Percentiles rank a stretch among this genome's conserved stretches.
phyloP scores from a whole-genome alignment of 2,329 filamentous ascomycete species.

The Fusarium pseudonygamai region DNA sequence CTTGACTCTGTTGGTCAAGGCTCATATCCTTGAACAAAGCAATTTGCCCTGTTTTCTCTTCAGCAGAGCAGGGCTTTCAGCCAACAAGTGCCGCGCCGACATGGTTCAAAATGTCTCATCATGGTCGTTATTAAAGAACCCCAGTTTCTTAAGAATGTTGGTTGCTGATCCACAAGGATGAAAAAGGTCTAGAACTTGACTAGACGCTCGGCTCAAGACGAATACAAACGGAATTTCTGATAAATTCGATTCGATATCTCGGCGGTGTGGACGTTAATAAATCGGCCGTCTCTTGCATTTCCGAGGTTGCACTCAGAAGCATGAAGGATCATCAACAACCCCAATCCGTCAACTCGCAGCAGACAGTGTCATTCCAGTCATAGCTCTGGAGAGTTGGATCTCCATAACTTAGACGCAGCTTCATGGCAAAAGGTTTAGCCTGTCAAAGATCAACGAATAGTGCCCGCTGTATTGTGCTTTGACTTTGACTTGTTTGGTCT shows the following conservation, averaged over 20 bases:
- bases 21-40: not conserved
- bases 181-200: conserved; percentile 20
- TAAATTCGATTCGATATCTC: not conserved
- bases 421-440: not conserved
- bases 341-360: conserved; percentile 12
- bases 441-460: conserved; percentile 15
- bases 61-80: not conserved
- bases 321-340: conserved; percentile 6
- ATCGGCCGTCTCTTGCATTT: conserved; percentile 8
- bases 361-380: not conserved
- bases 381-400: not conserved
- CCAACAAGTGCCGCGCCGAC: conserved; percentile 29
- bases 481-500: conserved; percentile 1
- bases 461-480: conserved; percentile 8
- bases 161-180: conserved; percentile 20
- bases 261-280: conserved; percentile 14
- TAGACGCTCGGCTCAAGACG: conserved; percentile 4
- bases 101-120: conserved; percentile 22
- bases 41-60: not conserved
- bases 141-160: conserved; percentile 25
- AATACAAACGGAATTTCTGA: not conserved
- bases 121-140: conserved; percentile 4
- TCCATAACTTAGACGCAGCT: not conserved
- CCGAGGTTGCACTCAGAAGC: conserved; percentile 10
- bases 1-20: conserved; percentile 31